Conservation (phyloP, 78 protist species). For the Dictyostelium capitatum region DNA sequence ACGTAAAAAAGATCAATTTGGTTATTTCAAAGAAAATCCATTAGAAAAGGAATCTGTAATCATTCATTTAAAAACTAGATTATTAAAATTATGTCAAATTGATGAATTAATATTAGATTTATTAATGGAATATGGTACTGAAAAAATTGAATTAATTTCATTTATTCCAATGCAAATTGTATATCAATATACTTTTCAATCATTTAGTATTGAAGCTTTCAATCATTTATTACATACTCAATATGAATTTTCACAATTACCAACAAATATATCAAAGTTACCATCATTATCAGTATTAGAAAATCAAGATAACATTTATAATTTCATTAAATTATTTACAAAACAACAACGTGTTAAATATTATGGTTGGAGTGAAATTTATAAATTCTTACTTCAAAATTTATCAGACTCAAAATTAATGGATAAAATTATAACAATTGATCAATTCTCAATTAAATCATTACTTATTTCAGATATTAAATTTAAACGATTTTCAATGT, state of each 20-base stretch:
- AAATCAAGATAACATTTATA: neutral
- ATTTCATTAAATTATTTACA: neutral
- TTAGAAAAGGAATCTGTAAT: too few relatives aligned
- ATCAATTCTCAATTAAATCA: neutral
- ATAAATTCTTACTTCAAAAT: neutral
- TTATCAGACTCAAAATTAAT: neutral
- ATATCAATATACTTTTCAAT: slow-evolving; percentile 14
- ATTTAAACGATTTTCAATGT: neutral
- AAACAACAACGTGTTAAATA: neutral
- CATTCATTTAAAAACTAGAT: neutral
- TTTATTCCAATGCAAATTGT: neutral
- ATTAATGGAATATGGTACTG: neutral
- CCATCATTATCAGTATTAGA: neutral
- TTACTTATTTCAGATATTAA: neutral
- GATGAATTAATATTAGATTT: neutral
- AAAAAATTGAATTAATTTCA: neutral
- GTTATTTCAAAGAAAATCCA: neutral
- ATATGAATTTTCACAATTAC: neutral
- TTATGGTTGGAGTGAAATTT: slow-evolving; percentile 4
- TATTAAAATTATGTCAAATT: neutral
- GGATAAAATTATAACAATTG: neutral
- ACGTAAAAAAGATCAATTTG: neutral
- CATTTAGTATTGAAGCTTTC: neutral
- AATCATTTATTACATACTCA: slow-evolving; percentile 2
- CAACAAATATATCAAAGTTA: neutral